Evolutionary conservation across 2,329 filamentous ascomycete genomes (phyloP).

Genomic region (Alternaria dauci): DNA sequence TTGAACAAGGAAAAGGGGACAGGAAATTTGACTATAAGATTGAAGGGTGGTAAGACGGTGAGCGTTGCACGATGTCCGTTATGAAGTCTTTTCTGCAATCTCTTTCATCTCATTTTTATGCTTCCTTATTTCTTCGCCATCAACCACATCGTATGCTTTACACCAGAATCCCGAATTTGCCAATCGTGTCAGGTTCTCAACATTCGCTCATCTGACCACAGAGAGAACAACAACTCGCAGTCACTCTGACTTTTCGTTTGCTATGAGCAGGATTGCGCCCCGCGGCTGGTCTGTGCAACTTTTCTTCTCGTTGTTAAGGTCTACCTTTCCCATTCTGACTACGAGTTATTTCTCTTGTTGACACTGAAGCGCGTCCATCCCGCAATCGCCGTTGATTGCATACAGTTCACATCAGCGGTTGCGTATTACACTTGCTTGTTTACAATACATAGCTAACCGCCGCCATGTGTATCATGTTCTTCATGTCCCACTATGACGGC

Average conservation of each 20-base stretch:
- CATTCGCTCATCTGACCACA: background rate
- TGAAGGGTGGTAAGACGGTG: conserved; percentile 49
- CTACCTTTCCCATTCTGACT: background rate
- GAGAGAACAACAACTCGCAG: background rate
- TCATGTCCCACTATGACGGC: conserved; percentile 3
- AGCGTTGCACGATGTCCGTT: no score
- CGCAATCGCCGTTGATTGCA: background rate
- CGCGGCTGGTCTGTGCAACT: background rate
- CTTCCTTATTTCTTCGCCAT: background rate
- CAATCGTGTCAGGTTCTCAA: no score
- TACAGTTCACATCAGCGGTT: background rate
- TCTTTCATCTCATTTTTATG: background rate
- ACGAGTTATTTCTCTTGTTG: background rate
- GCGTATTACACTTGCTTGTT: background rate
- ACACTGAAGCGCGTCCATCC: background rate
- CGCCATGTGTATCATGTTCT: conserved; percentile 22
- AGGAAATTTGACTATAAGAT: conserved; percentile 58
- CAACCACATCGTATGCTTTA: background rate
- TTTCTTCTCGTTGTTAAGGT: background rate
- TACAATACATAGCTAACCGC: background rate
- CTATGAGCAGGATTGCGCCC: background rate
- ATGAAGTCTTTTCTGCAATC: background rate
- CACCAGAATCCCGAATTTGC: no score
- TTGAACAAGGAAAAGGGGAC: conserved; percentile 59
- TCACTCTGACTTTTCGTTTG: background rate